phyloP scores from a whole-genome alignment of 768 basidiomycete species.

The Pleurotus cornucopiae region DNA sequence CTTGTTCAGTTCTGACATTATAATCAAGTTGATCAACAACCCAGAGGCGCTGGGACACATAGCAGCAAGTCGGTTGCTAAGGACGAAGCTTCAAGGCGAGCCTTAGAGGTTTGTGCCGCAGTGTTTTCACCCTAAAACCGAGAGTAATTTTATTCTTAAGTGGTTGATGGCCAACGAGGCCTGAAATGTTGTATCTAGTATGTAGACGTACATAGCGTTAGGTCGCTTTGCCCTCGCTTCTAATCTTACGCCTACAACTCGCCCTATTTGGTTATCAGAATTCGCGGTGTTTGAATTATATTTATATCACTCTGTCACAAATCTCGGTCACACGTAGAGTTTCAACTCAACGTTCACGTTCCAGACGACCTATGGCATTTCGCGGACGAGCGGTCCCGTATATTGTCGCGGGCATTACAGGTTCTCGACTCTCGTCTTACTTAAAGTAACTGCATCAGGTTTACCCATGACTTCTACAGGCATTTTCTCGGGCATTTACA shows the following conservation, averaged over 20 bases:
- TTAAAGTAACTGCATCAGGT: neutral
- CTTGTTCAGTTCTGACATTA: neutral
- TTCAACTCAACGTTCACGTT: constrained; percentile 3
- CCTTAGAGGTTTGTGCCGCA: constrained; percentile 30
- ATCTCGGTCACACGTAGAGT: neutral
- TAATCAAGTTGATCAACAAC: constrained; percentile 39
- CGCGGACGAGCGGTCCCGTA: constrained; percentile 44
- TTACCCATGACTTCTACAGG: constrained; percentile 31
- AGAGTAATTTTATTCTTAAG: neutral
- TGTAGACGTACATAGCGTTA: neutral
- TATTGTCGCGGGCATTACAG: constrained; percentile 53
- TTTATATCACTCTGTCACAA: constrained; percentile 9
- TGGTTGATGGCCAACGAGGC: neutral
- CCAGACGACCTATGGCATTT: constrained; percentile 17
- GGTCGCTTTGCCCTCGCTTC: neutral
- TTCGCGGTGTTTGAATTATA: constrained; percentile 18
- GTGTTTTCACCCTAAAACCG: neutral
- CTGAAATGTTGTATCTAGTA: neutral
- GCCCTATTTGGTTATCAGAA: constrained; percentile 1
- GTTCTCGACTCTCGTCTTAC: constrained; percentile 25
- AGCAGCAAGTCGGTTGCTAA: constrained; percentile 40
- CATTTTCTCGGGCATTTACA: constrained; percentile 58
- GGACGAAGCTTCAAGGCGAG: constrained; percentile 41
- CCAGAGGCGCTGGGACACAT: constrained; percentile 43
- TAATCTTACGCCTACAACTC: neutral